These are phyloP conservation scores for Oidiodendron maius DNA, from an alignment of 495 filamentous ascomycete species.

Conservation along the genomic window DNA sequence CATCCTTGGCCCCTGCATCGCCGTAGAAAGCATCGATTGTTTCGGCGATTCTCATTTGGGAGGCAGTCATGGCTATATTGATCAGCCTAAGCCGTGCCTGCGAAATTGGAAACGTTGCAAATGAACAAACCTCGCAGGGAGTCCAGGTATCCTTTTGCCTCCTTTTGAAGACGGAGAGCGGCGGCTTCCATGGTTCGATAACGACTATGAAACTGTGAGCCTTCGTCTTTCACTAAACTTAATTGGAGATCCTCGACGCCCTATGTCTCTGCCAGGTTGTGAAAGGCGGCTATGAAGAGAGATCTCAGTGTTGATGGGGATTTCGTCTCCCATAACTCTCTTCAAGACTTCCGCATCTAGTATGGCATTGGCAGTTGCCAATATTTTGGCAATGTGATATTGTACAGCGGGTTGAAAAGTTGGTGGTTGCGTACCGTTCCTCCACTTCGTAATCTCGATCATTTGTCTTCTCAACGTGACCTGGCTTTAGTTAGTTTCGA, in stretches of 20 bases:
- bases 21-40: constrained; percentile 99
- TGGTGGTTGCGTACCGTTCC: constrained; percentile 58
- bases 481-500: constrained; percentile 29
- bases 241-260: no score
- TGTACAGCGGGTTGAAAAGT: no score
- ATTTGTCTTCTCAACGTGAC: constrained; percentile 95
- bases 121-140: constrained; percentile 69
- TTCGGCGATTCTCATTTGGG: constrained; percentile 98
- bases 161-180: constrained; percentile 85
- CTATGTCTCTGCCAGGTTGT: no score
- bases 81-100: neutral
- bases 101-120: neutral
- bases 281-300: no score
- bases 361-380: no score
- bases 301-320: no score
- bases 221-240: no score
- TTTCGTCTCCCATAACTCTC: no score
- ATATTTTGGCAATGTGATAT: no score
- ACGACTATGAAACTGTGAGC: constrained; percentile 48
- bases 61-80: constrained; percentile 86
- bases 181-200: constrained; percentile 96
- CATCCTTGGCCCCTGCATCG: constrained; percentile 88
- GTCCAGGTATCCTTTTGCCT: constrained; percentile 96
- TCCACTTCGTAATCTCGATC: constrained; percentile 99
- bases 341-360: no score